phyloP scores from a whole-genome alignment of 345 rosid genomes.

The Moricandia moricandioides region DNA sequence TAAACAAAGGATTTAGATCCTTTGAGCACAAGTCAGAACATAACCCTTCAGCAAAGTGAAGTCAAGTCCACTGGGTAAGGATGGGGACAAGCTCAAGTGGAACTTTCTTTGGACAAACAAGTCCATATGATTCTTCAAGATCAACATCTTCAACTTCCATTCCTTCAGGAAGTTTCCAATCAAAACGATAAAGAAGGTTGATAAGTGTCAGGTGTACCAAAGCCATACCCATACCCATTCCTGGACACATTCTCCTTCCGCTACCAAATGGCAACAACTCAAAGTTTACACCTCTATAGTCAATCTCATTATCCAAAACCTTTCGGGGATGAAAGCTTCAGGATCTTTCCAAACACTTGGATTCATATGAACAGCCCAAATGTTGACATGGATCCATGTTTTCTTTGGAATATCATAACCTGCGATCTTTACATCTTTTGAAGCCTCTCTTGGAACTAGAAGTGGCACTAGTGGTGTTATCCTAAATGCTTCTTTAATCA shows the following conservation, averaged over 20 bases:
- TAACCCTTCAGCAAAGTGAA: neutral
- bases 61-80: neutral
- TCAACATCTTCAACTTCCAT: neutral
- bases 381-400: neutral
- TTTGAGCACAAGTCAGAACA: neutral
- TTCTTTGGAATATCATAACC: neutral
- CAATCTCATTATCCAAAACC: neutral
- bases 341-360: neutral
- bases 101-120: neutral
- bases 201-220: neutral
- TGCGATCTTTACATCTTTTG: neutral
- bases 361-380: neutral
- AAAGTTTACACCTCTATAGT: neutral
- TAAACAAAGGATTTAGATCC: no score
- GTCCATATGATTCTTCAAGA: neutral
- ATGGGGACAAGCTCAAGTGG: neutral
- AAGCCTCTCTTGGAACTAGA: neutral
- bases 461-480: neutral
- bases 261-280: neutral
- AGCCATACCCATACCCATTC: neutral
- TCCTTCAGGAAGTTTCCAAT: neutral
- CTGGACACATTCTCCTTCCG: neutral
- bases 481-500: neutral
- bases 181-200: neutral
- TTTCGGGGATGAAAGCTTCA: neutral